Conservation (phyloP, 345 rosid species). For the Brassica nigra region DNA sequence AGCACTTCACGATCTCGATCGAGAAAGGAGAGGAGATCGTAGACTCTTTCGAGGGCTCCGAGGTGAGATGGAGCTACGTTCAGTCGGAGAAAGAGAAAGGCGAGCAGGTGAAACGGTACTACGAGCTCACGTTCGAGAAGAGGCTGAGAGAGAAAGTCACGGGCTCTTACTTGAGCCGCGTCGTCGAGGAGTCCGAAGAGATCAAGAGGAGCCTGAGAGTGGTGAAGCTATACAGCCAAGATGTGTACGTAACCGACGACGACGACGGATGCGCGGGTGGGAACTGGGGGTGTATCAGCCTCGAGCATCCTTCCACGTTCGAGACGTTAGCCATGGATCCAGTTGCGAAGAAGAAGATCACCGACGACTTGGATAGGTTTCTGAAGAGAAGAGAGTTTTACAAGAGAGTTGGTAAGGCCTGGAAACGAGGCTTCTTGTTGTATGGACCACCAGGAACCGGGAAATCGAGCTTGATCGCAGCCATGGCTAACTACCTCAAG, state of each 20-base stretch:
- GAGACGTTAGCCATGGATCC: slow-evolving; percentile 56
- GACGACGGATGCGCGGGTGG: slow-evolving; percentile 29
- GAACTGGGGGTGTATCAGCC: slow-evolving; percentile 49
- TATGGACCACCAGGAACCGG: slow-evolving; percentile 70
- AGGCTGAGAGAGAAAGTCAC: slow-evolving; percentile 41
- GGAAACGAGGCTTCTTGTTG: slow-evolving; percentile 63
- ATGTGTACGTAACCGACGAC: slow-evolving; percentile 20
- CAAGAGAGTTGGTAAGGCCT: slow-evolving; percentile 56
- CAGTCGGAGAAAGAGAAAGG: slow-evolving; percentile 25
- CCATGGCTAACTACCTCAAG: slow-evolving; percentile 60
- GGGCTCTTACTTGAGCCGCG: slow-evolving; percentile 38
- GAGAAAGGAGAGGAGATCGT: slow-evolving; percentile 45
- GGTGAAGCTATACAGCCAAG: slow-evolving; percentile 47
- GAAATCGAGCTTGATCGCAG: slow-evolving; percentile 63
- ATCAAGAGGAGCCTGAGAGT: slow-evolving; percentile 44
- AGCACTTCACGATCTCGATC: slow-evolving; percentile 36
- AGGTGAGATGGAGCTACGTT: slow-evolving; percentile 44
- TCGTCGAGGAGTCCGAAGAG: slow-evolving; percentile 34
- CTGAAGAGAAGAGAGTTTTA: slow-evolving; percentile 53
- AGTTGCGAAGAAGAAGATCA: slow-evolving; percentile 42
- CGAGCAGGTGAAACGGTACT: slow-evolving; percentile 24
- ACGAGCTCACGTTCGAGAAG: slow-evolving; percentile 49
- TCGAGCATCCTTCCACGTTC: slow-evolving; percentile 58
- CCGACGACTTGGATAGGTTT: slow-evolving; percentile 54
- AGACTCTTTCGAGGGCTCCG: slow-evolving; percentile 34